phyloP scores from a whole-genome alignment of 768 basidiomycete species.

The Myochromella boudieri region DNA sequence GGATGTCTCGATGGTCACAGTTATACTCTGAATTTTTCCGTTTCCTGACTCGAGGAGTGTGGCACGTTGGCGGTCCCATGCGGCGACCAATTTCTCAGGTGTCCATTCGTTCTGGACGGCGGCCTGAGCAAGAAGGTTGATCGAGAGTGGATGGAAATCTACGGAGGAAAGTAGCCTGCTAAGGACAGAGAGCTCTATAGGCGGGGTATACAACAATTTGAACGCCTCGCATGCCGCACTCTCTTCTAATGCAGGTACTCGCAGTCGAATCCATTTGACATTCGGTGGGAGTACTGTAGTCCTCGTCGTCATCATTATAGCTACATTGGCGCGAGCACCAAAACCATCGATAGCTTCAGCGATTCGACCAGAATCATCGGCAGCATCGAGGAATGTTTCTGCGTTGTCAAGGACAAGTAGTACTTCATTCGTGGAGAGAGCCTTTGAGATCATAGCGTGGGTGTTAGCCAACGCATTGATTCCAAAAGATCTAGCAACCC shows the following conservation, averaged over 20 bases:
- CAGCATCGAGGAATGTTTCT: slow-evolving; percentile 15
- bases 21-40: slow-evolving; percentile 11
- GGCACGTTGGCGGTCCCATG: slow-evolving; percentile 11
- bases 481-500: slow-evolving; percentile 1
- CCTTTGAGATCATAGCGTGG: background rate
- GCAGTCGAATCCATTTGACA: slow-evolving; percentile 7
- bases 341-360: slow-evolving; percentile 8
- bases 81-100: slow-evolving; percentile 3
- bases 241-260: slow-evolving; percentile 9
- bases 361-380: slow-evolving; percentile 7
- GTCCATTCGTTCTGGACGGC: slow-evolving; percentile 17
- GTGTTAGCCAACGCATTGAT: background rate
- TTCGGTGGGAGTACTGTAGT: slow-evolving; percentile 8
- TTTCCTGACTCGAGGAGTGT: slow-evolving; percentile 7
- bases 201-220: background rate
- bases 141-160: slow-evolving; percentile 17
- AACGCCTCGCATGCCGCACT: slow-evolving; percentile 7
- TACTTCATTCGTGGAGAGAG: background rate
- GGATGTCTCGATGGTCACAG: slow-evolving; percentile 10
- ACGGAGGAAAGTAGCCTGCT: slow-evolving; percentile 8
- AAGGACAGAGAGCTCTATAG: background rate
- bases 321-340: slow-evolving; percentile 8
- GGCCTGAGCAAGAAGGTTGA: slow-evolving; percentile 16
- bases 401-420: slow-evolving; percentile 17
- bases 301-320: slow-evolving; percentile 12